Percentiles rank a stretch among this genome's conserved stretches.
Conservation (phyloP, 2,329 filamentous ascomycete genomes). For the Botryosphaeria dothidea region DNA sequence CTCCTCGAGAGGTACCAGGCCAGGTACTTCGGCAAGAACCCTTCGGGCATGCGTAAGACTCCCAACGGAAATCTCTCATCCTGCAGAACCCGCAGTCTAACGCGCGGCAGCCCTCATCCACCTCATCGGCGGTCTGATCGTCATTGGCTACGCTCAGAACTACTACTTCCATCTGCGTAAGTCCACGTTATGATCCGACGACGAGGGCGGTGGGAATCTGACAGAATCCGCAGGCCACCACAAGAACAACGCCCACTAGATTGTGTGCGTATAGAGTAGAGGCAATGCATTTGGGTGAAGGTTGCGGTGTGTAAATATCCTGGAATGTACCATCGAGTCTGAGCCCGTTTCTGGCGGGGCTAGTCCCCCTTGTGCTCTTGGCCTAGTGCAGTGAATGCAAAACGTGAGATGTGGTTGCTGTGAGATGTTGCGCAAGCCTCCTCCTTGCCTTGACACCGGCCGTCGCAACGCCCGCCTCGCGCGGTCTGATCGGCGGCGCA, state of each 20-base stretch:
- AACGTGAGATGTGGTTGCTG: neutral
- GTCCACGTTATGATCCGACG: conserved; percentile 41
- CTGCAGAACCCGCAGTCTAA: conserved; percentile 17
- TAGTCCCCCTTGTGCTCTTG: neutral
- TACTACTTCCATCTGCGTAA: conserved; percentile 99
- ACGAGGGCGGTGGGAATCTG: conserved; percentile 20
- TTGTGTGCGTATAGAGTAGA: conserved; percentile 14
- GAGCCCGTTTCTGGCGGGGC: conserved; percentile 4
- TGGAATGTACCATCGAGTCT: conserved; percentile 16
- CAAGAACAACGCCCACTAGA: conserved; percentile 99
- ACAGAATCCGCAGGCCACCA: conserved; percentile 74
- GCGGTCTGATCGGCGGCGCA: conserved; percentile 12
- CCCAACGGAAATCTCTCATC: conserved; percentile 20
- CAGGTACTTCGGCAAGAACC: conserved; percentile 91
- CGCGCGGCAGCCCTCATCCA: conserved; percentile 75
- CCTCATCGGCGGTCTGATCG: conserved; percentile 73
- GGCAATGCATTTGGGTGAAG: conserved; percentile 4
- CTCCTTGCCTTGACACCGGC: conserved; percentile 10
- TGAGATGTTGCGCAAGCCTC: conserved; percentile 6
- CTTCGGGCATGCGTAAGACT: conserved; percentile 79
- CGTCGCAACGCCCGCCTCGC: conserved; percentile 7
- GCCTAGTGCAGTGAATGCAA: neutral
- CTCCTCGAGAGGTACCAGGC: conserved; percentile 84
- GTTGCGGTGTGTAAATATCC: conserved; percentile 19
- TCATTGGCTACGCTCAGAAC: conserved; percentile 91